phyloP scores from a whole-genome alignment of 345 rosid species.

The Combretum micranthum region DNA sequence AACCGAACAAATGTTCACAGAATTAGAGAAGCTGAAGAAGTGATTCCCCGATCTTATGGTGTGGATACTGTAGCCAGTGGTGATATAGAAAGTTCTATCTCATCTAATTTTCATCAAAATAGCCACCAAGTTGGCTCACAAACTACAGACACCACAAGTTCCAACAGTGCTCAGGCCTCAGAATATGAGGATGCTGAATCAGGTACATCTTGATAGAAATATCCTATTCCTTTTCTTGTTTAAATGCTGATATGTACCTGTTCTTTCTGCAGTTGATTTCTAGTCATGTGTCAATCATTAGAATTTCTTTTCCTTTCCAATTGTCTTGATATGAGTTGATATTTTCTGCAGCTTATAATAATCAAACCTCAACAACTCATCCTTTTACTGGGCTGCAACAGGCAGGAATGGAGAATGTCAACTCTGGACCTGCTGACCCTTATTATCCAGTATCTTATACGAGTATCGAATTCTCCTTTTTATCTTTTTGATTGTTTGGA shows the following conservation, averaged over 20 bases:
- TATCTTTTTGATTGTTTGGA: slow-evolving; percentile 10
- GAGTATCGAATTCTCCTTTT: slow-evolving; percentile 24
- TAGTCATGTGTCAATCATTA: not conserved
- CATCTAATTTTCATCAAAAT: slow-evolving; percentile 39
- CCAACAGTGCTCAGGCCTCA: slow-evolving; percentile 53
- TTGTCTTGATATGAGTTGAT: not conserved
- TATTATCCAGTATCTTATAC: slow-evolving; percentile 34
- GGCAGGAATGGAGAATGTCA: slow-evolving; percentile 29
- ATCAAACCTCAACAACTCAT: slow-evolving; percentile 45
- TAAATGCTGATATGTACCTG: not conserved
- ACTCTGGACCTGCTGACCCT: slow-evolving; percentile 34
- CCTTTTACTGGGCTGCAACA: slow-evolving; percentile 41
- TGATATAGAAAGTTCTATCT: slow-evolving; percentile 49
- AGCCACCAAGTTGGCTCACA: slow-evolving; percentile 41
- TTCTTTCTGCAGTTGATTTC: no score
- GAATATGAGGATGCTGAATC: slow-evolving; percentile 87
- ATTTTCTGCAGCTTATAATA: slow-evolving; percentile 49
- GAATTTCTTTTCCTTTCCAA: slow-evolving; percentile 7
- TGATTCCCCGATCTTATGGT: slow-evolving; percentile 37
- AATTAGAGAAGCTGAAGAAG: slow-evolving; percentile 40
- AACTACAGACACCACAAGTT: slow-evolving; percentile 55
- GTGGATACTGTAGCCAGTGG: slow-evolving; percentile 26
- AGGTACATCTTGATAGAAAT: slow-evolving; percentile 27
- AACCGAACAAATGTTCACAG: slow-evolving; percentile 49
- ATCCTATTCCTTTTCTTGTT: not conserved